Conservation (phyloP, 768 basidiomycete genomes). For the Pisolithus marmoratus region DNA sequence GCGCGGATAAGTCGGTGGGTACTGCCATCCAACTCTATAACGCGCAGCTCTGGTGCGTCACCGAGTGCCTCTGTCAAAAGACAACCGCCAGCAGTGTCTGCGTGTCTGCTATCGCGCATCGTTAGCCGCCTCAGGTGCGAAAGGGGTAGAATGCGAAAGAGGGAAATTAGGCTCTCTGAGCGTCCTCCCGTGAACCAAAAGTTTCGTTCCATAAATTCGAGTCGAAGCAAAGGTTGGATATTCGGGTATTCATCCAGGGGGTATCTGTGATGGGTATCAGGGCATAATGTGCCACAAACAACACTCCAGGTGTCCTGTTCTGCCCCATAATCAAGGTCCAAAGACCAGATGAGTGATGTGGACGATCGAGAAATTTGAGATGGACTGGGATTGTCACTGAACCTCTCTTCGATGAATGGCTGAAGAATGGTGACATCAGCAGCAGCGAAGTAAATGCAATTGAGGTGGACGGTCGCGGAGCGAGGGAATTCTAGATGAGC, state of each 20-base stretch:
- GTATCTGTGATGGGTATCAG: background rate
- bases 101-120: slow-evolving; percentile 7
- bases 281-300: background rate
- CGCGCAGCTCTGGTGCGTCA: slow-evolving; percentile 6
- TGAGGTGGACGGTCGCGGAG: background rate
- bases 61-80: slow-evolving; percentile 18
- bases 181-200: slow-evolving; percentile 2
- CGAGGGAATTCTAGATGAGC: background rate
- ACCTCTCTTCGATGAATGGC: background rate
- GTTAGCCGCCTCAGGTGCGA: slow-evolving; percentile 7
- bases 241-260: background rate
- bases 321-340: background rate
- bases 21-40: slow-evolving; percentile 7
- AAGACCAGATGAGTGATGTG: background rate
- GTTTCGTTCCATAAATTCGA: slow-evolving; percentile 1
- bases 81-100: background rate
- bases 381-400: background rate
- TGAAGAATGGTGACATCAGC: background rate
- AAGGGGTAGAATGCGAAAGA: slow-evolving; percentile 13
- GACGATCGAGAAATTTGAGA: background rate
- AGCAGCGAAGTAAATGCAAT: background rate
- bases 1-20: slow-evolving; percentile 9
- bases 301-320: background rate
- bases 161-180: slow-evolving; percentile 6
- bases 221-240: slow-evolving; percentile 13